These are phyloP conservation scores for Arabis alpina DNA, from an alignment of 345 rosid genomes.

Conservation along the genomic window DNA sequence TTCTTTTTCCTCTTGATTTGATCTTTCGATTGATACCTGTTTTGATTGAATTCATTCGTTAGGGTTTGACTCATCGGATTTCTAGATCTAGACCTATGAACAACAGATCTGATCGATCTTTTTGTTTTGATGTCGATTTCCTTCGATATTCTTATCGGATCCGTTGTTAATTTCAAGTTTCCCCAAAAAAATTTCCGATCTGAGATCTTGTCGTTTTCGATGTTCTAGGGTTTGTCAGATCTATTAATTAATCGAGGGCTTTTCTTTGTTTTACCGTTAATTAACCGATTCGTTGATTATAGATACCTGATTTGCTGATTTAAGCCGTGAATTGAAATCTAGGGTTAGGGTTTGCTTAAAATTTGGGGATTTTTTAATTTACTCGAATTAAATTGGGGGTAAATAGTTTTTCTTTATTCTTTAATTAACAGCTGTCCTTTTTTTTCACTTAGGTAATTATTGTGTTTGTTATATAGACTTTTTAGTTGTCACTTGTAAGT, in stretches of 20 bases:
- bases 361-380: constrained; percentile 41
- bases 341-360: constrained; percentile 58
- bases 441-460: neutral
- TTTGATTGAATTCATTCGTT: constrained; percentile 30
- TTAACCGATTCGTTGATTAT: constrained; percentile 14
- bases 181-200: constrained; percentile 6
- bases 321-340: constrained; percentile 36
- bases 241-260: constrained; percentile 34
- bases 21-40: constrained; percentile 41
- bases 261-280: neutral
- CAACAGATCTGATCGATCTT: constrained; percentile 29
- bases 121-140: constrained; percentile 22
- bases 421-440: neutral
- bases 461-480: neutral
- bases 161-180: constrained; percentile 32
- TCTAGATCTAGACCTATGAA: constrained; percentile 31
- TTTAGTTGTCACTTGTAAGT: constrained; percentile 21
- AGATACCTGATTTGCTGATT: constrained; percentile 29
- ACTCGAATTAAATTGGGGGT: constrained; percentile 37
- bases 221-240: constrained; percentile 38
- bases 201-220: constrained; percentile 17
- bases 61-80: constrained; percentile 36
- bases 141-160: neutral
- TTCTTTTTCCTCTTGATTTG: constrained; percentile 21
- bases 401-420: neutral